Conservation (phyloP, 2,329 filamentous ascomycete genomes). For the Neoascochyta sp. region DNA sequence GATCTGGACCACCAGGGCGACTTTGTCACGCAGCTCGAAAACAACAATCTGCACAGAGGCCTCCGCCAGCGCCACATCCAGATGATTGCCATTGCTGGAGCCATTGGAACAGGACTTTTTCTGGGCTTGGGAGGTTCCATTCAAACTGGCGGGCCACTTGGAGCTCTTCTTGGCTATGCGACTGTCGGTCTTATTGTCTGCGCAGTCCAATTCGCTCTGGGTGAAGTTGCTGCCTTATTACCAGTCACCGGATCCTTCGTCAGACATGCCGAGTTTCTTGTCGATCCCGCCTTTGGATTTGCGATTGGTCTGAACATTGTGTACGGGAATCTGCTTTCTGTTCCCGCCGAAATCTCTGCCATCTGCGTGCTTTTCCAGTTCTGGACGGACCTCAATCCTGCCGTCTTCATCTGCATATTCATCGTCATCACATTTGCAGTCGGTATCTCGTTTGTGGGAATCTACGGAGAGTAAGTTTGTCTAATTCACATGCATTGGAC, state of each 20-base stretch:
- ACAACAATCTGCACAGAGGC: slow-evolving; percentile 18
- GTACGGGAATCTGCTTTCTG: slow-evolving; percentile 52
- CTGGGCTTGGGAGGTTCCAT: slow-evolving; percentile 53
- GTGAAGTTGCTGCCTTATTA: slow-evolving; percentile 51
- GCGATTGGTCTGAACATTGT: slow-evolving; percentile 54
- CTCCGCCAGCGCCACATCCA: slow-evolving; percentile 52
- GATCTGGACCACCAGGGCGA: slow-evolving; percentile 7
- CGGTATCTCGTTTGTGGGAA: slow-evolving; percentile 27
- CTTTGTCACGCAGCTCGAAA: slow-evolving; percentile 10
- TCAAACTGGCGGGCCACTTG: slow-evolving; percentile 50
- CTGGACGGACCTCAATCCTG: slow-evolving; percentile 31
- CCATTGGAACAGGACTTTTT: slow-evolving; percentile 54
- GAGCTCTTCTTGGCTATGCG: slow-evolving; percentile 51
- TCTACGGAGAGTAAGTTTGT: slow-evolving; percentile 44
- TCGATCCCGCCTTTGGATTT: slow-evolving; percentile 48
- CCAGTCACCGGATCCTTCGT: slow-evolving; percentile 52
- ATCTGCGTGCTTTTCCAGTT: slow-evolving; percentile 25
- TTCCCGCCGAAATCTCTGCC: slow-evolving; percentile 32
- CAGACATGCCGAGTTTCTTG: slow-evolving; percentile 49
- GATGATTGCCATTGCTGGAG: slow-evolving; percentile 56
- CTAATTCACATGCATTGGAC: no score
- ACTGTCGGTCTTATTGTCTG: slow-evolving; percentile 51
- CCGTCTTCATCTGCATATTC: slow-evolving; percentile 33
- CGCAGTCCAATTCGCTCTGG: slow-evolving; percentile 50
- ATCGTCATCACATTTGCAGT: slow-evolving; percentile 32